A percentile compares a stretch with the other conserved stretches of the same genome.
phyloP scores from a whole-genome alignment of 148 eudicot genomes.

The Fagopyrum esculentum region DNA sequence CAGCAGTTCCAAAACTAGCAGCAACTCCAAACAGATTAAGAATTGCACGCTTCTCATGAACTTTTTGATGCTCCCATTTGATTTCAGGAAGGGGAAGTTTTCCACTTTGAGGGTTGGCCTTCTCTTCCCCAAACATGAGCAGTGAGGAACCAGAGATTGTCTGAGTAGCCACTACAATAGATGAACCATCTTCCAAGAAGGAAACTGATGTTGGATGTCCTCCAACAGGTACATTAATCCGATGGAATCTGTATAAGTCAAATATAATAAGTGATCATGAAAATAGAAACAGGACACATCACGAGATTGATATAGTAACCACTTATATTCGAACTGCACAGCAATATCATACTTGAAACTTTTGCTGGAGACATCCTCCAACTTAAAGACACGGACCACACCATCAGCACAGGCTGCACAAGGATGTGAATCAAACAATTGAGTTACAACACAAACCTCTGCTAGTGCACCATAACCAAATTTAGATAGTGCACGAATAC shows the following conservation, averaged over 20 bases:
- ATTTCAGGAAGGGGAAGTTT: conserved; percentile 71
- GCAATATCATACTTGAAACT: conserved; percentile 70
- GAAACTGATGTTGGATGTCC: conserved; percentile 71
- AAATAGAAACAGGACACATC: neutral
- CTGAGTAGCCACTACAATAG: conserved; percentile 76
- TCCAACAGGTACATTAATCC: conserved; percentile 88
- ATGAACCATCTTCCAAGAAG: conserved; percentile 73
- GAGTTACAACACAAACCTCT: neutral
- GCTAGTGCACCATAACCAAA: neutral
- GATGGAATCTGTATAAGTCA: conserved; percentile 54
- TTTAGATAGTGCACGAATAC: neutral
- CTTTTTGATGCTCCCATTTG: conserved; percentile 88
- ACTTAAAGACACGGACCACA: conserved; percentile 73
- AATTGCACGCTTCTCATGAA: conserved; percentile 65
- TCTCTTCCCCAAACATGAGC: conserved; percentile 86
- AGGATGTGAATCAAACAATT: conserved; percentile 9
- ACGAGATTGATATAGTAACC: neutral
- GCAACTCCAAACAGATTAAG: conserved; percentile 51
- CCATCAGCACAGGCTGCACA: conserved; percentile 93
- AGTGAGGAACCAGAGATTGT: conserved; percentile 65
- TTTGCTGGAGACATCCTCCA: conserved; percentile 87
- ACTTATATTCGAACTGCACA: neutral
- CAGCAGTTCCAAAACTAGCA: conserved; percentile 86
- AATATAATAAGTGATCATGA: neutral
- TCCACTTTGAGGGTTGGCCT: conserved; percentile 43